Evolutionary conservation across 768 basidiomycete species (phyloP).

Genomic region (Pulveroboletus sp.): DNA sequence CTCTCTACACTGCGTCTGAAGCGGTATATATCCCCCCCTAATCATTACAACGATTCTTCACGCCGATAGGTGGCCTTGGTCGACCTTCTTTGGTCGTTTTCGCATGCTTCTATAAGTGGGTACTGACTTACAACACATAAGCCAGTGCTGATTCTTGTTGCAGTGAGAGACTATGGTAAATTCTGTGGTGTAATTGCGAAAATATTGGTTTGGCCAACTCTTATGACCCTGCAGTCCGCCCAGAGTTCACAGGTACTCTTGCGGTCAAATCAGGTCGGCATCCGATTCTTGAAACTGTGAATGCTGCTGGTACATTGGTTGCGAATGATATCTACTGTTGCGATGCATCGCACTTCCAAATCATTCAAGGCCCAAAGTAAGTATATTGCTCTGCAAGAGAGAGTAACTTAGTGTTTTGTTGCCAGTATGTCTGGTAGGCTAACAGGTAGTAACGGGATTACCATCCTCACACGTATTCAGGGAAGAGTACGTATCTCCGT

Average conservation of each 20-base stretch:
- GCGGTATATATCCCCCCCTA: conserved; percentile 43
- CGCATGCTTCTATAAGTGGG: conserved; percentile 77
- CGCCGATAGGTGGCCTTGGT: conserved; percentile 66
- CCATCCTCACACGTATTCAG: conserved; percentile 29
- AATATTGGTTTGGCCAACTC: background rate
- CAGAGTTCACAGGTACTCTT: conserved; percentile 85
- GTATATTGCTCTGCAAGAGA: conserved; percentile 17
- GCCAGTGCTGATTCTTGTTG: background rate
- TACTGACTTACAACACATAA: background rate
- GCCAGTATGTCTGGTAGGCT: conserved; percentile 55
- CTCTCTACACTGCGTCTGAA: conserved; percentile 87
- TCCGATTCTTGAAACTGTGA: conserved; percentile 76
- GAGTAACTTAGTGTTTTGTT: background rate
- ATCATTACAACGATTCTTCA: background rate
- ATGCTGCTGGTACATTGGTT: conserved; percentile 64
- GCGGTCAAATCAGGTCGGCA: conserved; percentile 89
- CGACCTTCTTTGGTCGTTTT: conserved; percentile 89
- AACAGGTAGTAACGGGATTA: background rate
- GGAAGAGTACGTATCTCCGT: conserved; percentile 90
- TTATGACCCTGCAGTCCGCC: conserved; percentile 54
- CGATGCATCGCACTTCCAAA: conserved; percentile 79
- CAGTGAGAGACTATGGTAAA: conserved; percentile 51
- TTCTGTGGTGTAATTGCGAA: background rate
- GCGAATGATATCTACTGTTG: conserved; percentile 91
- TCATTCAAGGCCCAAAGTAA: conserved; percentile 89